Evolutionary conservation across 1,284 basidiomycete species (phyloP).

Genomic region (Pseudomicrostroma phylloplanum): DNA sequence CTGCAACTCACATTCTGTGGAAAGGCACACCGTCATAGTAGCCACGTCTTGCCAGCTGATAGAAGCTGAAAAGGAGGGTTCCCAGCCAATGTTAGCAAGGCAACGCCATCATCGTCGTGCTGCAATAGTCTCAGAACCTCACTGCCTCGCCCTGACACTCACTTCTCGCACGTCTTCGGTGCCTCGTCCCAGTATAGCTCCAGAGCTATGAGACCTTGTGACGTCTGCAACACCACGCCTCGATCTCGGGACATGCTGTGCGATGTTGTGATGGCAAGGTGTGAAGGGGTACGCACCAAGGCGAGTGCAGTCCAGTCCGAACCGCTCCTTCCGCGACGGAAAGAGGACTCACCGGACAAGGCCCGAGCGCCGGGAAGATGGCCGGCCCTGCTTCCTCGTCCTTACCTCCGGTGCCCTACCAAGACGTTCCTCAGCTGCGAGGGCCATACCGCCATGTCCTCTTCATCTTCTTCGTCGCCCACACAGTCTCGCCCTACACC

Average conservation of each 20-base stretch:
- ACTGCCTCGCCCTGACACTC: not conserved
- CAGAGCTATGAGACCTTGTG: conserved; percentile 37
- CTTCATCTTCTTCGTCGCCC: too few relatives aligned
- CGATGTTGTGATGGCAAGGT: not conserved
- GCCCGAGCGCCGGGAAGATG: too few relatives aligned
- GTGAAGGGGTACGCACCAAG: not conserved
- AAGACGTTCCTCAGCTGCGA: too few relatives aligned
- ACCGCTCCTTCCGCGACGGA: too few relatives aligned
- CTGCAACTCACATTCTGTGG: conserved; percentile 7
- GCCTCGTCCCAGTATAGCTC: conserved; percentile 47
- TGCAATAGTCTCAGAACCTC: not conserved
- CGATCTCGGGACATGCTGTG: not conserved
- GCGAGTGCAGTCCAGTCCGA: not conserved
- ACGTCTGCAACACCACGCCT: conserved; percentile 27
- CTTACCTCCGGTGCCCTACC: too few relatives aligned
- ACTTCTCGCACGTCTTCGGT: conserved; percentile 38
- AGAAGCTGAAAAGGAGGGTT: conserved; percentile 19
- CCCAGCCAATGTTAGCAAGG: not conserved
- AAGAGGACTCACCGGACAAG: too few relatives aligned
- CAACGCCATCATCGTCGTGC: not conserved
- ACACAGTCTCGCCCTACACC: conserved; percentile 7
- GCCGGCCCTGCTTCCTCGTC: too few relatives aligned
- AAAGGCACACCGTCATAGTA: conserved; percentile 43
- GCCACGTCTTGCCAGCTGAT: conserved; percentile 40
- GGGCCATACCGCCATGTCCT: too few relatives aligned